Evolutionary conservation across 1,284 basidiomycete genomes (phyloP), one percentile per base, ranked within the genome.

Genomic region (Phellinidium pouzarii): DNA sequence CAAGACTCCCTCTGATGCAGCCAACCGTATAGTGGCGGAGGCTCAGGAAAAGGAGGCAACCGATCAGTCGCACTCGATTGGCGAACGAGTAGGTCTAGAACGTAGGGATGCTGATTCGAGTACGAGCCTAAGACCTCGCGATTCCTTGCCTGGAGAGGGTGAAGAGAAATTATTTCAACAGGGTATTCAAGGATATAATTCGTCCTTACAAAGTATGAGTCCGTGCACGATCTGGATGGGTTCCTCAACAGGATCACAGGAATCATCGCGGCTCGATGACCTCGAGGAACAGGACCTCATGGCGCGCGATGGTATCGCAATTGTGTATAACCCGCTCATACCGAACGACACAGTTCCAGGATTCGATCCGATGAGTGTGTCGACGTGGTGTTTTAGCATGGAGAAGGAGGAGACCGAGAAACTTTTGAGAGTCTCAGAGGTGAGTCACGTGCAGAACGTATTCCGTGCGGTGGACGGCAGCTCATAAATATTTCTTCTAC

Each of bases 211-310:
- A 14, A 44, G 53, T 9, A 56, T 66, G n/a, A 61, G 56, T n/a
- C 43, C 66, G 42, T 69, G 65, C 55, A 67, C 66, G 42, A 67
- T 73, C n/a, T 73, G 71, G 71, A 70, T 73, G 48, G 71, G 71
- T 8, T 68, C 69, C 2, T 69, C 68, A 6, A 58, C 61, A 5
- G 43, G 59, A 7, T 59, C 65, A 17, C 56, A 58, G 5, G 58
- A 59, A 2, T 59, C 65, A 9, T 66, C 69, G 23, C 61, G 68
- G 3, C 61, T 69, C 23, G 69, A 71, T 48, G 59, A 68, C 7
- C 65, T 70, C 3, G 65, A 68, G 26, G 68, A 71, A 47, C 66
- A 67, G 22, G 65, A 67, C 17, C 62, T 73, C 5, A 59, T 64
- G 26, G 47, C 50, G 20, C 59, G 66, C 7, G 71, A 72, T 54